Conservation (phyloP, 768 basidiomycete species). For the Trametes maxima region DNA sequence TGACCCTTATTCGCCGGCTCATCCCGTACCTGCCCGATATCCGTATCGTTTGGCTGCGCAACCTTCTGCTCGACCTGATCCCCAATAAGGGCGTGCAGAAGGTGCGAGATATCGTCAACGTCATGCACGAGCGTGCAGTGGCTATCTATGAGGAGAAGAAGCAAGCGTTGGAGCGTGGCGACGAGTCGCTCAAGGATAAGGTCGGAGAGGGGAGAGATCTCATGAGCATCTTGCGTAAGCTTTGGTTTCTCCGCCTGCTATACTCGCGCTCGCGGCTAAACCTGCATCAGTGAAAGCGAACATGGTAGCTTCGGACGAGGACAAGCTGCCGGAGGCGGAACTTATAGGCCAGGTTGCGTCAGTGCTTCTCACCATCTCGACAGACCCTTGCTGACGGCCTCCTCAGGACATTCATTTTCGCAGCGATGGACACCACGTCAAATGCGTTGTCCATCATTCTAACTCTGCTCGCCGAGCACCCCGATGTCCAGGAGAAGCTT, state of each 20-base stretch:
- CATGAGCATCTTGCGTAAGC: constrained; percentile 31
- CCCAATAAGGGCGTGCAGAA: constrained; percentile 5
- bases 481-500: constrained; percentile 19
- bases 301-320: constrained; percentile 11
- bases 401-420: constrained; percentile 14
- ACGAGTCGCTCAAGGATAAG: constrained; percentile 22
- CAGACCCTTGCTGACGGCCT: background rate
- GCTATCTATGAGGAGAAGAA: constrained; percentile 35
- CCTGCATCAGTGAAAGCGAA: constrained; percentile 26
- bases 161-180: constrained; percentile 9
- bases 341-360: constrained; percentile 32
- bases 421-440: constrained; percentile 21
- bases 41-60: background rate
- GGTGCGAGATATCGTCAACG: constrained; percentile 1
- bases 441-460: constrained; percentile 17
- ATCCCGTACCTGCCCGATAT: constrained; percentile 4
- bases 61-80: background rate
- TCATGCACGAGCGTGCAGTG: background rate
- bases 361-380: background rate
- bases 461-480: constrained; percentile 14
- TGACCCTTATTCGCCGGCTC: background rate
- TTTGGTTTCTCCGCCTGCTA: background rate
- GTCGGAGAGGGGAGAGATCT: constrained; percentile 32
- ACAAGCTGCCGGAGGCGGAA: constrained; percentile 30
- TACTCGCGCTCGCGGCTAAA: background rate